These are phyloP conservation scores for Pichia sp. DNA, from an alignment of 1,139 yeast species.

Conservation along the genomic window DNA sequence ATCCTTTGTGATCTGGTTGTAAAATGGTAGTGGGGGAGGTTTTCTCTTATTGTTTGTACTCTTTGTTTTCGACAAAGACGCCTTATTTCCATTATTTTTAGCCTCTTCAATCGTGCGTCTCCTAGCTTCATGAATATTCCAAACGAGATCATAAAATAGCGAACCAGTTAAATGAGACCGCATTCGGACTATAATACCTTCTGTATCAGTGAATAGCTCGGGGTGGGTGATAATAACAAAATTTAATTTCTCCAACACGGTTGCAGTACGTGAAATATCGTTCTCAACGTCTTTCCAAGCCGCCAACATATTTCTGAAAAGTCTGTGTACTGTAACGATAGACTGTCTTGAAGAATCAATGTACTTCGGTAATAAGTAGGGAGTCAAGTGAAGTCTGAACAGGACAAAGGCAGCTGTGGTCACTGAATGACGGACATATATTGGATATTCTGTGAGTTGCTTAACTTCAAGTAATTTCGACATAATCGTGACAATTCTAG, in stretches of 20 bases:
- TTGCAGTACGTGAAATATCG: slow-evolving; percentile 88
- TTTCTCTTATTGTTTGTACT: slow-evolving; percentile 22
- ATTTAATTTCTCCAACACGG: slow-evolving; percentile 84
- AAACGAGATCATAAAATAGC: slow-evolving; percentile 82
- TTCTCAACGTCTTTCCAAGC: slow-evolving; percentile 92
- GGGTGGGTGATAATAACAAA: slow-evolving; percentile 87
- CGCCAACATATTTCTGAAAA: slow-evolving; percentile 79
- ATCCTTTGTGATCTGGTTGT: slow-evolving; percentile 87
- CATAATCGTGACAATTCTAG: slow-evolving; percentile 73
- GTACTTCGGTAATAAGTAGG: slow-evolving; percentile 68
- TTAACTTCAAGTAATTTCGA: slow-evolving; percentile 65
- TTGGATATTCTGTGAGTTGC: slow-evolving; percentile 78
- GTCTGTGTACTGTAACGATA: slow-evolving; percentile 85
- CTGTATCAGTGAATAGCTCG: slow-evolving; percentile 62
- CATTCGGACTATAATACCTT: slow-evolving; percentile 81
- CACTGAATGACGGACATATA: slow-evolving; percentile 79
- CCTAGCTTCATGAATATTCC: slow-evolving; percentile 94
- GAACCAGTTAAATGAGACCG: slow-evolving; percentile 91
- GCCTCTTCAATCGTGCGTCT: slow-evolving; percentile 52
- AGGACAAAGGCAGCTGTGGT: slow-evolving; percentile 75
- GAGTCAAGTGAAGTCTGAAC: slow-evolving; percentile 78
- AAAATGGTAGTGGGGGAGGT: slow-evolving; percentile 81
- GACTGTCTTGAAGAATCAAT: slow-evolving; percentile 89
- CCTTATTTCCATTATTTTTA: slow-evolving; percentile 15
- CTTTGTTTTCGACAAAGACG: slow-evolving; percentile 13